A percentile compares a stretch with the other conserved stretches of the same genome.
Evolutionary conservation across 176 grass and related monocot species (phyloP).

Genomic region (Guadua angustifolia): DNA sequence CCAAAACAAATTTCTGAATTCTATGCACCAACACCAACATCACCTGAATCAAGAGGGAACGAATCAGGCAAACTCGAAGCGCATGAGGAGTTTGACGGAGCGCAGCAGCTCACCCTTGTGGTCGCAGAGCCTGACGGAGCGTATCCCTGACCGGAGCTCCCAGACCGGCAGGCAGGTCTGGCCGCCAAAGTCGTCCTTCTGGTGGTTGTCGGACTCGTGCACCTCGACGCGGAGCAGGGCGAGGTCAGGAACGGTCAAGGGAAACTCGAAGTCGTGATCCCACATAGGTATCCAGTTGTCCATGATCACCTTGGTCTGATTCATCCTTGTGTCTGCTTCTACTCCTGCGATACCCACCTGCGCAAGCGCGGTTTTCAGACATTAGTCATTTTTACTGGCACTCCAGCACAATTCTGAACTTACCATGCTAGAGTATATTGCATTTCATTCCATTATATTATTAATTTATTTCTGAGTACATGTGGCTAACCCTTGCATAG

Average conservation of each 20-base stretch:
- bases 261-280: conserved; percentile 71
- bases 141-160: conserved; percentile 70
- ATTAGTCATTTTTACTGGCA: not conserved
- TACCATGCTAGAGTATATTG: not conserved
- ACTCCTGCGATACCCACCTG: conserved; percentile 81
- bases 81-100: conserved; percentile 85
- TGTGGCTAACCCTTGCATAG: conserved; percentile 59
- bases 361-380: not conserved
- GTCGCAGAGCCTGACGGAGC: conserved; percentile 55
- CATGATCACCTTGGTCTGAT: conserved; percentile 52
- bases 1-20: no score
- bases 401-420: not conserved
- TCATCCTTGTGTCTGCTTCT: conserved; percentile 60
- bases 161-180: conserved; percentile 79
- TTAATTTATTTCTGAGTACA: no score
- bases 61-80: conserved; percentile 55
- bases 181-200: conserved; percentile 74
- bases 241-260: conserved; percentile 64
- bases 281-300: conserved; percentile 80
- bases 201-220: conserved; percentile 70
- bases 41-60: not conserved
- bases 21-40: not conserved
- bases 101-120: conserved; percentile 41
- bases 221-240: conserved; percentile 84
- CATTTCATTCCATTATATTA: not conserved